phyloP scores from a whole-genome alignment of 2,329 filamentous ascomycete genomes.

The Pestalotiopsis sp. region DNA sequence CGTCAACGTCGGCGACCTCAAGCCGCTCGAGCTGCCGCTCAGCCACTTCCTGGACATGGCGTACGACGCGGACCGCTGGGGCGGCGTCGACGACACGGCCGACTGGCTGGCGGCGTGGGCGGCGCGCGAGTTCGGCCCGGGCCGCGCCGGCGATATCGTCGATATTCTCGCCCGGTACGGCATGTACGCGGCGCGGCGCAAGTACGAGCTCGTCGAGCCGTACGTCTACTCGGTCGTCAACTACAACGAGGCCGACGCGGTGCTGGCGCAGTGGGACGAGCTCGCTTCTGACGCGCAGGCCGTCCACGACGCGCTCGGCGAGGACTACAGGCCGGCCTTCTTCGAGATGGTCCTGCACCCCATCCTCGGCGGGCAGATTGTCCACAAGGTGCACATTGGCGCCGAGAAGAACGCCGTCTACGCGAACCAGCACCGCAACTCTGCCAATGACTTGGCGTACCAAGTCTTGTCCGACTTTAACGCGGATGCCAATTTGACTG shows the following conservation, averaged over 20 bases:
- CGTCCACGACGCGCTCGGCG: constrained; percentile 56
- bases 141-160: constrained; percentile 49
- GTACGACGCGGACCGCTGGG: constrained; percentile 62
- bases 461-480: constrained; percentile 56
- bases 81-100: constrained; percentile 51
- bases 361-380: constrained; percentile 56
- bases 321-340: constrained; percentile 56
- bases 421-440: constrained; percentile 52
- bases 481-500: constrained; percentile 58
- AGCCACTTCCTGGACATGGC: constrained; percentile 70
- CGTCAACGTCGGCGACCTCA: constrained; percentile 67
- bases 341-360: constrained; percentile 65
- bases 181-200: constrained; percentile 57
- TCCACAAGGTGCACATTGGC: constrained; percentile 54
- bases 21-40: constrained; percentile 65
- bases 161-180: constrained; percentile 58
- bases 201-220: constrained; percentile 61
- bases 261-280: constrained; percentile 55
- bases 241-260: constrained; percentile 61
- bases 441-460: constrained; percentile 53
- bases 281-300: constrained; percentile 56
- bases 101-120: constrained; percentile 62
- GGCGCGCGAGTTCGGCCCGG: constrained; percentile 56
- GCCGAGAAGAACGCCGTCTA: constrained; percentile 53
- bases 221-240: constrained; percentile 60